A percentile compares a stretch with the other conserved stretches of the same genome.
Conservation (phyloP, 2,329 filamentous ascomycete genomes). For the Trichophyton rubrum region DNA sequence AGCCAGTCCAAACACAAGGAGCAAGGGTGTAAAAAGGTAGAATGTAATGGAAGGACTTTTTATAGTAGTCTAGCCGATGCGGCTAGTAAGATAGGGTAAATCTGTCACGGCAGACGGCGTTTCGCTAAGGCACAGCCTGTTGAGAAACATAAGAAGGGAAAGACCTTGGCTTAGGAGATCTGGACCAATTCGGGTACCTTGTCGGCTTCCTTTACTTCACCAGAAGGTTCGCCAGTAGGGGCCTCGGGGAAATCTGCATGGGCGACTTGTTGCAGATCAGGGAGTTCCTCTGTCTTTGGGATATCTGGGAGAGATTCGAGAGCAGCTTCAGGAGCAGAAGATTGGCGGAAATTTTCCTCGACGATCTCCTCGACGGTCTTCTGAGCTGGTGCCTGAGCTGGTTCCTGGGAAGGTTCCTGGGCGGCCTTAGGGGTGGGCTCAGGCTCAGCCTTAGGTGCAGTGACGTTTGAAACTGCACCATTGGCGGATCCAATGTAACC, state of each 20-base stretch:
- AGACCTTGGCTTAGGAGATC: slow-evolving; percentile 2
- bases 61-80: background rate
- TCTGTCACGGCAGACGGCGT: background rate
- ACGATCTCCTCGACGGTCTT: background rate
- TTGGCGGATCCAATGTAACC: slow-evolving; percentile 36
- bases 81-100: background rate
- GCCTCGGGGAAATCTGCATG: slow-evolving; percentile 34
- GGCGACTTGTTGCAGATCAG: slow-evolving; percentile 6
- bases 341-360: background rate
- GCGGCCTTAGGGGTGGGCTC: background rate
- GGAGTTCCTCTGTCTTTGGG: background rate
- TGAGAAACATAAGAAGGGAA: background rate
- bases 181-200: slow-evolving; percentile 4
- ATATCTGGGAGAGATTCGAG: slow-evolving; percentile 8
- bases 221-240: slow-evolving; percentile 18
- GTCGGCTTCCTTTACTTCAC: slow-evolving; percentile 1
- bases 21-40: background rate
- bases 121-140: background rate
- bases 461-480: slow-evolving; percentile 16
- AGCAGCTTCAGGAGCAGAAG: slow-evolving; percentile 14
- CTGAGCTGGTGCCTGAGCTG: background rate
- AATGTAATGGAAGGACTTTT: background rate
- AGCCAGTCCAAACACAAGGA: background rate
- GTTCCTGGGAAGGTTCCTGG: background rate
- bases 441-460: background rate